Conservation (phyloP, 441 rosid genomes). For the Gossypium davidsonii region DNA sequence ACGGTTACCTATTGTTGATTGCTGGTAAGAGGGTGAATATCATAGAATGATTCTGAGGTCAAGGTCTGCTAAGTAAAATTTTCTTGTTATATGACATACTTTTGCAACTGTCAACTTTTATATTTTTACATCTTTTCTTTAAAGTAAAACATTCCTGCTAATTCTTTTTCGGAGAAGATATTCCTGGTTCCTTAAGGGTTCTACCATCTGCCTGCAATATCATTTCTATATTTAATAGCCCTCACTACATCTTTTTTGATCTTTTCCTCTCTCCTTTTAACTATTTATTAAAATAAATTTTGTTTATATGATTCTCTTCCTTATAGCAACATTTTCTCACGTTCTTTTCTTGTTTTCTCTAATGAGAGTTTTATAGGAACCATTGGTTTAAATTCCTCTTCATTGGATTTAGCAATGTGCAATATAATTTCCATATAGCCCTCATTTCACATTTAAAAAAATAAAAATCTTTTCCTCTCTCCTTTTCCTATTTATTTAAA, state of each 20-base stretch:
- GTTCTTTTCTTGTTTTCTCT: neutral
- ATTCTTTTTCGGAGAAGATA: neutral
- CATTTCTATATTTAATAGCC: neutral
- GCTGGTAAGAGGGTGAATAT: neutral
- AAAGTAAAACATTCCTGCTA: neutral
- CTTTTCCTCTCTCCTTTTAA: neutral
- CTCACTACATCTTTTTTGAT: neutral
- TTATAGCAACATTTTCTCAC: neutral
- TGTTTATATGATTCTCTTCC: neutral
- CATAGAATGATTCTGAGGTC: constrained; percentile 3
- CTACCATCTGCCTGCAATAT: neutral
- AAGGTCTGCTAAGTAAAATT: neutral
- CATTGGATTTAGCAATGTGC: neutral
- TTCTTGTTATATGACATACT: neutral
- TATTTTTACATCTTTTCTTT: neutral
- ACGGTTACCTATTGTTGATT: neutral
- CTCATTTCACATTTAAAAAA: neutral
- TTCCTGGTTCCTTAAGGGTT: neutral
- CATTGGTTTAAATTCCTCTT: neutral
- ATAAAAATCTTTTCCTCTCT: neutral
- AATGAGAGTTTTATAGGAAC: neutral
- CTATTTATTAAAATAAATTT: neutral
- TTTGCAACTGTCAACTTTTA: neutral
- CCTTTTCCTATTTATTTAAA: neutral
- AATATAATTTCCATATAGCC: neutral